Base-by-base conservation (phyloP, 495 filamentous ascomycete species). In the Sordaria brevicollis region DNA sequence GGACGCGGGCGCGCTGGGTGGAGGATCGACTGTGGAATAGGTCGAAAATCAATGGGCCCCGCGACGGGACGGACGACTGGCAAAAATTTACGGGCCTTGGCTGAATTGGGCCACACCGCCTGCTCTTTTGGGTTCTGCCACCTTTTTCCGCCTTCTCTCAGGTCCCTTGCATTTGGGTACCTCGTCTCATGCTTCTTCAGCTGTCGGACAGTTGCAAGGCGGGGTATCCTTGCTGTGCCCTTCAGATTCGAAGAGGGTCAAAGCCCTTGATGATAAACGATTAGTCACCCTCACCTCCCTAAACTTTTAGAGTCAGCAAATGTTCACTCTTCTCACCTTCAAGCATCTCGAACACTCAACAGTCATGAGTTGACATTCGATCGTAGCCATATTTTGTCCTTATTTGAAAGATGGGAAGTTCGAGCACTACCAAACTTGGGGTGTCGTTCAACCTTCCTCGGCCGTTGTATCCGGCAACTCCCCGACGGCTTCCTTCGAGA, bases 101-200 rank as follows among this genome's bases (percentile, higher is more conserved):
- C 65, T 19, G 41, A 36, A 34, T 29, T 65, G 70, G 57, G 67
- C 31, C 49, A 70, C 57, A 75, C 74, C 74, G 74, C 74, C 72
- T 66, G 69, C 65, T 25, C 31, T 35, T 67, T 65, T 29, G 13
- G 37, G 39, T 76, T 72, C 68, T 76, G 72, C 74, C 71, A 5
- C 9, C 2, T 15, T 19, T 10, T 8, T n/a, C 9, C 49, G 35
- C 49, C 70, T 66, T 54, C 62, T 62, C 35, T 36, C 19, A n/a
- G 35, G 4, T n/a, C 29, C 67, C 54, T 36, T 69, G 70, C 57
- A 65, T 54, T 36, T 8, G 65, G 34, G 69, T 62, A 62, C 49
- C 49, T 62, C 49, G 49, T 62, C 49, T 29, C 15, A 62, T 62
- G 25, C 17, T 62, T 62, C 25, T 31, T 62, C 49, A 62, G 49